Evolutionary conservation across 192 early-diverging fungal species (phyloP), one percentile per base, ranked within the genome.

Genomic region (Podila clonocystis): DNA sequence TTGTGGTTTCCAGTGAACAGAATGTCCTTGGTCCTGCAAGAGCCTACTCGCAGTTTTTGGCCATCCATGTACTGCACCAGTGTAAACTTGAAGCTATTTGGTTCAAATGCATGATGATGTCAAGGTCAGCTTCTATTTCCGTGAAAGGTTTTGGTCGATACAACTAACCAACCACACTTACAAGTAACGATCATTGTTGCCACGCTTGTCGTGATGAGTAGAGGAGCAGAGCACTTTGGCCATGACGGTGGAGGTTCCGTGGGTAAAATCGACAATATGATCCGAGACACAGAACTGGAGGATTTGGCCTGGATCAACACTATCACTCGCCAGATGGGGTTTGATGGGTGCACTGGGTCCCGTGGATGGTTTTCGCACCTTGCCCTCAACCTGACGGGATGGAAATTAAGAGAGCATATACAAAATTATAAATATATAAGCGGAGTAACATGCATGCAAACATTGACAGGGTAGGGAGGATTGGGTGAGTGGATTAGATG

Each of bases 151-250:
- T 29, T 33, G 2, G 22, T 7, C 4, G 50, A 45, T 60, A 24
- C 36, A 26, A 36, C 34, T 36, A 4, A 45, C 17, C 41, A 45
- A 45, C 1, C 34, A 72, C 75, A 68, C 75, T 72, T 72, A 79
- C 75, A 79, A 79, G 24, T 79, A 79, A 5, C 75, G 75, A 52
- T 79, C 75, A 31, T 79, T 79, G 55, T 79, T 79, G 34, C 75
- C 75, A 57, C 75, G 65, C 50, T 79, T 79, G 61, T 79, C 75
- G 52, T 79, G 75, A 28, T 79, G 75, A 0, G 75, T 79, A 2
- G 75, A 79, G 0, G 75, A 79, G 50, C 75, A 79, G 12, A 79
- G 61, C 5, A 79, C 75, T 50, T 79, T 79, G 52, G 75, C 75
- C 75, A 79, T 79, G 41, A 79, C 70, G 2, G 75, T 79, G 8